Base-by-base conservation (phyloP, 2,329 filamentous ascomycete species). In the Ploettnerulaceae sp. region DNA sequence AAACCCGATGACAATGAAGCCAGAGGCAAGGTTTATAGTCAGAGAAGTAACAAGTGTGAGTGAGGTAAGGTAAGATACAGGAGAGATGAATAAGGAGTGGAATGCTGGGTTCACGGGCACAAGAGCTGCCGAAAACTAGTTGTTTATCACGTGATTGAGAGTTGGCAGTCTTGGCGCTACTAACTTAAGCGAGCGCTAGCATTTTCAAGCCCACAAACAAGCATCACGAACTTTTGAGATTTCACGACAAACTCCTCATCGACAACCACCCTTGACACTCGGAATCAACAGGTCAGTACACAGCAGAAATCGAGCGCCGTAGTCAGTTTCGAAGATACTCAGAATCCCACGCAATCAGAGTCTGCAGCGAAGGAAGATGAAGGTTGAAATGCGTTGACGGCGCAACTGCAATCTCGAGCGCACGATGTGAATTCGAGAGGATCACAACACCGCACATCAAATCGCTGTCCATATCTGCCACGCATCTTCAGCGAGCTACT, bases 251-350 rank as follows among this genome's bases (percentile, higher is more conserved):
- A 4, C 31, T 15, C n/a, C 42, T 22, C 24, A 45, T 35, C 45
- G 24, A 41, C 45, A 40, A 47, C 36, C 15, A 31, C 37, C 36
- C 36, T 41, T 47, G 37, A 40, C 45, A 35, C 36, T 47, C 36
- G 38, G 37, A 47, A 35, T 35, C 45, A 36, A 31, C 45, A 41
- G 45, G 45, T 47, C 31, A 35, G 45, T 41, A 36, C 22, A 12
- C 12, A 12, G n/a, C 9, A 25, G 22, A 17, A 5, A 11, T 6
- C n/a, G 6, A 9, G 4, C 14, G 29, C 5, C 7, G 15, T 21
- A 2, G 18, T 18, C 35, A 25, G 20, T 9, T 25, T 39, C 18
- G 20, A 38, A 26, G 4, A 25, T 12, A 28, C 8, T 4, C 29
- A 18, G 38, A 47, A 41, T 22, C 37, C 34, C 11, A 22, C 22